These are phyloP conservation scores for Sambucus nigra DNA, from an alignment of 129 eudicot genomes.

Conservation along the genomic window DNA sequence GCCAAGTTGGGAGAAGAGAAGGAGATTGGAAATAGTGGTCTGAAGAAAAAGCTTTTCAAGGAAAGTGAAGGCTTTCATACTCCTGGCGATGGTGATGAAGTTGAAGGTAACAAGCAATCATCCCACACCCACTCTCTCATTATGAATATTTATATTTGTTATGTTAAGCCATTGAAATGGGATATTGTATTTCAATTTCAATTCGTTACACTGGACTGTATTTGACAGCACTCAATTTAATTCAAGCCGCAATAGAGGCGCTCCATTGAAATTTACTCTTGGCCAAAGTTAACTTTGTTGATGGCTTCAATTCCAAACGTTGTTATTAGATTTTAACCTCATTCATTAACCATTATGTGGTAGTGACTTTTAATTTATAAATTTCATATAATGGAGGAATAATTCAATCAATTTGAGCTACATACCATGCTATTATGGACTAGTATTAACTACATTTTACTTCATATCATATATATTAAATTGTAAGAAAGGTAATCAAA, in stretches of 20 bases:
- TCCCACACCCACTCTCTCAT: too few species aligned
- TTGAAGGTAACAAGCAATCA: constrained; percentile 65
- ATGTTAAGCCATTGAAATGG: background rate
- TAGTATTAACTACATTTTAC: too few species aligned
- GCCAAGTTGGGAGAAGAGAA: constrained; percentile 89
- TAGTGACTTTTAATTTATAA: too few species aligned
- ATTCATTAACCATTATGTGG: too few species aligned
- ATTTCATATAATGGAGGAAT: too few species aligned
- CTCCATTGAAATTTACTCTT: constrained; percentile 71
- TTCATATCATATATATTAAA: too few species aligned
- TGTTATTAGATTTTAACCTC: too few species aligned
- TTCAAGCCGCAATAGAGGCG: constrained; percentile 71
- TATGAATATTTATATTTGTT: too few species aligned
- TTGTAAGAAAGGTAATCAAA: too few species aligned
- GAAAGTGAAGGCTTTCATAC: constrained; percentile 85
- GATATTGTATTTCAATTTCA: constrained; percentile 15
- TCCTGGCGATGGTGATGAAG: constrained; percentile 91
- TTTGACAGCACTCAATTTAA: constrained; percentile 73
- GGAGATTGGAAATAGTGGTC: constrained; percentile 67
- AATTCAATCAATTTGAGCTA: too few species aligned
- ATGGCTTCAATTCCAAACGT: background rate
- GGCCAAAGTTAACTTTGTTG: constrained; percentile 50
- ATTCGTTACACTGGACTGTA: constrained; percentile 81
- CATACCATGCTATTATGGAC: too few species aligned
- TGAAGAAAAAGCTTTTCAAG: constrained; percentile 89